Evolutionary conservation across 768 basidiomycete species (phyloP).

Genomic region (Amanita rubescens): DNA sequence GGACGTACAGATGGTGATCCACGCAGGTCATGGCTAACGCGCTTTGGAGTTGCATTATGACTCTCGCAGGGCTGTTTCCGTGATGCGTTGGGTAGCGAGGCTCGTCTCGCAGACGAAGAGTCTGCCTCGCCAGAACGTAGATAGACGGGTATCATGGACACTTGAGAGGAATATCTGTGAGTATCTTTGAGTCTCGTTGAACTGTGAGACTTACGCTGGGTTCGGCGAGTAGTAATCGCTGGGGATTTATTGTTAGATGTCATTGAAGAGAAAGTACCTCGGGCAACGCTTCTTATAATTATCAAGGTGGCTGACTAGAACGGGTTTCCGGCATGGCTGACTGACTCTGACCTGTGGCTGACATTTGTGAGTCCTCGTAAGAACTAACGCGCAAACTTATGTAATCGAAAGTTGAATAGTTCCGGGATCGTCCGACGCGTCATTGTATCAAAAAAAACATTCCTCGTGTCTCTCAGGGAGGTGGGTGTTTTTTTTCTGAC

Average conservation of each 20-base stretch:
- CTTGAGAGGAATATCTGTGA: not conserved
- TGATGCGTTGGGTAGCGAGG: not conserved
- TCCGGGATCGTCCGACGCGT: no score
- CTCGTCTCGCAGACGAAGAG: not conserved
- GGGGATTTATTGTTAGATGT: not conserved
- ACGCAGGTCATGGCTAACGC: no score
- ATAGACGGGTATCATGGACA: not conserved
- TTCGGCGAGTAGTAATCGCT: not conserved
- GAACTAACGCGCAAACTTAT: no score
- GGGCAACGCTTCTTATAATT: slow-evolving; percentile 1
- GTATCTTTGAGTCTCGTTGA: no score
- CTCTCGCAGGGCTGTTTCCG: not conserved
- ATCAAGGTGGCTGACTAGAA: not conserved
- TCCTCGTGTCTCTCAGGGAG: no score
- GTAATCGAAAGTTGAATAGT: no score
- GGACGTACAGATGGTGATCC: no score
- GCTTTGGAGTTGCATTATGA: not conserved
- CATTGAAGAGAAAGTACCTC: not conserved
- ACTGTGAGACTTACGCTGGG: not conserved
- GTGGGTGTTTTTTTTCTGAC: no score
- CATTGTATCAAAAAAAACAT: no score
- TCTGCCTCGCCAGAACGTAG: not conserved
- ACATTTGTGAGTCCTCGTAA: no score
- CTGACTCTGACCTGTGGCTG: no score
- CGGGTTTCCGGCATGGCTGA: not conserved